phyloP scores from a whole-genome alignment of 1,284 basidiomycete species.

The Vanrija humicola region DNA sequence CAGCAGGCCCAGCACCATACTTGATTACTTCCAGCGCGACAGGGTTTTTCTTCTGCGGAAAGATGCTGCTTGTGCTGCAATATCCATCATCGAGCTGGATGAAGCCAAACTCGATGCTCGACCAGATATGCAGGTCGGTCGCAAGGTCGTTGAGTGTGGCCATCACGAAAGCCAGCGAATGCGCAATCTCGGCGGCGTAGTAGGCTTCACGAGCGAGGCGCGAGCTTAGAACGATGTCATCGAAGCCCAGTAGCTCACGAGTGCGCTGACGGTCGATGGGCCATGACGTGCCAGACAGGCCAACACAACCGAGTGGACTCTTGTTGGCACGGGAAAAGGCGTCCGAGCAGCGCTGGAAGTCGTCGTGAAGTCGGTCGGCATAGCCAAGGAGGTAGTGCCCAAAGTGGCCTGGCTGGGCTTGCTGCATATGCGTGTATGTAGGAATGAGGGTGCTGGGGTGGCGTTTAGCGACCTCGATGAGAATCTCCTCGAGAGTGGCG shows the following conservation, averaged over 20 bases:
- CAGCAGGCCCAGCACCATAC: slow-evolving; percentile 1
- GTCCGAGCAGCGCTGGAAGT: slow-evolving; percentile 6
- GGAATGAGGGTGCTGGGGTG: slow-evolving; percentile 1
- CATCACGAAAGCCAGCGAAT: slow-evolving; percentile 4
- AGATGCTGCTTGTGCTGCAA: slow-evolving; percentile 11
- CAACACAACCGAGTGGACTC: slow-evolving; percentile 7
- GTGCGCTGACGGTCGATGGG: slow-evolving; percentile 9
- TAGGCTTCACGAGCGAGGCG: slow-evolving; percentile 4
- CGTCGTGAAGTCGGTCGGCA: slow-evolving; percentile 7
- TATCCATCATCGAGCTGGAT: slow-evolving; percentile 7
- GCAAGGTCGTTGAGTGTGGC: slow-evolving; percentile 11
- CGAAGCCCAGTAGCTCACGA: slow-evolving; percentile 5
- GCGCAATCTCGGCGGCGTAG: slow-evolving; percentile 12
- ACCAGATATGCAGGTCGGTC: slow-evolving; percentile 6
- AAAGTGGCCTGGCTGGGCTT: slow-evolving; percentile 9
- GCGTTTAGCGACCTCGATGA: slow-evolving; percentile 1
- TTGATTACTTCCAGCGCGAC: slow-evolving; percentile 7
- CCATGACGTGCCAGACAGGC: slow-evolving; percentile 10
- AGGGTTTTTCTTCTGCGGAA: slow-evolving; percentile 14
- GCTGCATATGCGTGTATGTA: slow-evolving; percentile 10
- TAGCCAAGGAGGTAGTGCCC: slow-evolving; percentile 7
- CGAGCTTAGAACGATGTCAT: not conserved
- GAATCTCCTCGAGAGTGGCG: not conserved
- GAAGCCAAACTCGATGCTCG: slow-evolving; percentile 5
- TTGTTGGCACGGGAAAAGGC: slow-evolving; percentile 1